These are phyloP conservation scores for Infundibulicybe gibba DNA, from an alignment of 768 basidiomycete species.

Conservation along the genomic window DNA sequence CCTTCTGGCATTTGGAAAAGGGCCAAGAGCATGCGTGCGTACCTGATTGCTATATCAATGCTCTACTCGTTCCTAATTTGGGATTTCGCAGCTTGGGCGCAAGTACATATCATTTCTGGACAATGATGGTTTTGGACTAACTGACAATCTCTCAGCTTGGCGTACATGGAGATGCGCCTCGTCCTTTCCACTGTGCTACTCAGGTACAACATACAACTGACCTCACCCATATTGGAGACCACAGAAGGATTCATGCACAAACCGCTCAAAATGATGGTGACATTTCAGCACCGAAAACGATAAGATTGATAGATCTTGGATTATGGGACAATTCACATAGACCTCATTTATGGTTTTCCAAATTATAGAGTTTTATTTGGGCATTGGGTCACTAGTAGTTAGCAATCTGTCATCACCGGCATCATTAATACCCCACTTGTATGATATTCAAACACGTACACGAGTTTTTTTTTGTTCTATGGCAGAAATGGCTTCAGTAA, in stretches of 20 bases:
- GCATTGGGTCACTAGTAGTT: no score
- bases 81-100: conserved; percentile 15
- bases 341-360: no score
- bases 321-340: no score
- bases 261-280: conserved; percentile 16
- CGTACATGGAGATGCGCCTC: conserved; percentile 22
- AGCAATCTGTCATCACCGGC: no score
- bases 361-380: no score
- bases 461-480: no score
- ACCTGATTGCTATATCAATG: not conserved
- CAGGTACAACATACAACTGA: conserved; percentile 18
- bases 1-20: conserved; percentile 27
- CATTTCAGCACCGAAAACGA: conserved; percentile 7
- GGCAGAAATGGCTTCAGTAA: no score
- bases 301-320: no score
- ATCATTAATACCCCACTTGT: no score
- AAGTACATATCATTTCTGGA: conserved; percentile 10
- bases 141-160: conserved; percentile 12
- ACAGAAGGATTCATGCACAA: conserved; percentile 26
- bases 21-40: conserved; percentile 25
- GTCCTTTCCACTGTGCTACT: conserved; percentile 19
- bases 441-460: no score
- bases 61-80: not conserved
- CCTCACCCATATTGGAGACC: conserved; percentile 14
- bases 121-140: not conserved